Conservation (phyloP, 768 basidiomycete species). For the Suillus brevipes region DNA sequence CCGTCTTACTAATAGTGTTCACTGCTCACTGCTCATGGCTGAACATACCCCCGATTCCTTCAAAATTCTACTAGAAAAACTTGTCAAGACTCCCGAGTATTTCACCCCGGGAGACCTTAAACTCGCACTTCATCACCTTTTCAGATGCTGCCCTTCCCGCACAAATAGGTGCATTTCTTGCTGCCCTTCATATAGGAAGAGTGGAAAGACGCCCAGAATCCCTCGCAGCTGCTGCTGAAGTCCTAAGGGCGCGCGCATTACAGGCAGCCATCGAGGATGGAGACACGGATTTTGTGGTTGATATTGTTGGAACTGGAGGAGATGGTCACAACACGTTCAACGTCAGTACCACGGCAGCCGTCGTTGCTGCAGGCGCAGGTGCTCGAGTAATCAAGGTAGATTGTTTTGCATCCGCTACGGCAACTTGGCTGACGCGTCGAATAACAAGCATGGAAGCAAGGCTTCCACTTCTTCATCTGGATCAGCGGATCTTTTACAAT, state of each 20-base stretch:
- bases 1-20: no score
- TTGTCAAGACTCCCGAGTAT: constrained; percentile 77
- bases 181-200: constrained; percentile 78
- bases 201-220: constrained; percentile 76
- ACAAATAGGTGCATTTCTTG: constrained; percentile 91
- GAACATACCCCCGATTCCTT: constrained; percentile 54
- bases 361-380: constrained; percentile 94
- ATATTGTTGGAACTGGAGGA: constrained; percentile 54
- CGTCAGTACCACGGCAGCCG: constrained; percentile 90
- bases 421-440: not conserved
- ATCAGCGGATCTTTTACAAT: constrained; percentile 87
- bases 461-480: constrained; percentile 95
- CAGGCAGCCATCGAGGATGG: constrained; percentile 57
- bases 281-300: constrained; percentile 69
- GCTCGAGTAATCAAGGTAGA: constrained; percentile 88
- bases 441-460: constrained; percentile 75
- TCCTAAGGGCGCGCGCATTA: constrained; percentile 67
- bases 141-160: constrained; percentile 63
- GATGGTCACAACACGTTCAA: constrained; percentile 98
- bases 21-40: constrained; percentile 18
- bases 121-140: constrained; percentile 70
- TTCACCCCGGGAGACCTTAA: constrained; percentile 79
- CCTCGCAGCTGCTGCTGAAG: constrained; percentile 75
- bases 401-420: not conserved
- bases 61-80: constrained; percentile 73